Base-by-base conservation (phyloP, 2,329 filamentous ascomycete genomes). In the Stagonosporopsis rhizophila region DNA sequence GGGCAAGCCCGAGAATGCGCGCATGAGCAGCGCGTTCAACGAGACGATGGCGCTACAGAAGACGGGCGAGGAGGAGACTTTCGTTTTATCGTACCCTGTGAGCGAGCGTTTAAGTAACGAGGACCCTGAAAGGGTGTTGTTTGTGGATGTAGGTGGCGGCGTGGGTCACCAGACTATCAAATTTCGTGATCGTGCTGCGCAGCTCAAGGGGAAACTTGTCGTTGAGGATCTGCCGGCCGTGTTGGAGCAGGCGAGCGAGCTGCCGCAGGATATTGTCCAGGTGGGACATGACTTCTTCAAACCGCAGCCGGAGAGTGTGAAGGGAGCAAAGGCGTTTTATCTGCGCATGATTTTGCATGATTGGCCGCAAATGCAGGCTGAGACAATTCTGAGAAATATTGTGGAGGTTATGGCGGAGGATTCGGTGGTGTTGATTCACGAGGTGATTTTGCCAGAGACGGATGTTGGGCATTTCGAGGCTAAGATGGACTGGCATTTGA, bases 391-490 rank as follows among this genome's bases (percentile, higher is more conserved):
- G 9, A 56, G 59, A 19, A 65, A 77, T 12, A 55, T 75, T 6
- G 60, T 52, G 9, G 64, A 62, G 14, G 68, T 66, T 15, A 72
- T 79, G 69, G 67, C 59, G 27, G 54, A 42, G 68, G 75, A 44
- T 74, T 79, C 75, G 7, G 77, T 78, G 48, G 38, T 82, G 4
- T 60, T 83, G 15, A 72, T 83, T 34, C 75, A 78, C 30, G 80
- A 82, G 39, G 74, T 75, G 47, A 65, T 78, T 0, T 64, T 81
- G 15, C 76, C 77, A 3, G 71, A 76, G 8, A 69, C 56, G 1
- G 70, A 69, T 1, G 70, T 78, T 0, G 56, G 64, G 5, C 67
- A 65, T 57, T 67, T 72, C 14, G 47, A 63, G 27, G 75, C 72
- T 1, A 62, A 64, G 12, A 58, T 79, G 30, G 79, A 82, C 62